Evolutionary conservation across 2,329 filamentous ascomycete species (phyloP).

Genomic region (Pseudogymnoascus sp.): DNA sequence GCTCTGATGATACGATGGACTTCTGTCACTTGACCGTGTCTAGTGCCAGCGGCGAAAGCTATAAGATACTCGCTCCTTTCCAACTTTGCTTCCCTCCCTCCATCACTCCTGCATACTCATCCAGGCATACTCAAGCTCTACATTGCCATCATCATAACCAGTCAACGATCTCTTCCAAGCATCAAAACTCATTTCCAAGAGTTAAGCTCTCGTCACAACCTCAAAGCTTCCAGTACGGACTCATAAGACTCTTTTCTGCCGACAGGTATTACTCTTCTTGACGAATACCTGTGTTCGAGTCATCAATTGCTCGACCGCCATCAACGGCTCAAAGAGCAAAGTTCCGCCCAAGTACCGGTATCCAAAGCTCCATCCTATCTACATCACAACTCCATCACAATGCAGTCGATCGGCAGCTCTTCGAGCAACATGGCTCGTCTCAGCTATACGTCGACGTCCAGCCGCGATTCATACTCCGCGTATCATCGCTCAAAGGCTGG

Average conservation of each 20-base stretch:
- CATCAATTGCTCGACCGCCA: neutral
- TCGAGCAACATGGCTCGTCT: constrained; percentile 10
- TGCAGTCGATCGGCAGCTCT: constrained; percentile 13
- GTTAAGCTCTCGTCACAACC: neutral
- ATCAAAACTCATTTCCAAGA: constrained; percentile 4
- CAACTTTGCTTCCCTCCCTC: neutral
- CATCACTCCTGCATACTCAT: constrained; percentile 3
- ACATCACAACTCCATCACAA: constrained; percentile 13
- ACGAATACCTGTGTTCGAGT: neutral
- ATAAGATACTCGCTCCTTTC: neutral
- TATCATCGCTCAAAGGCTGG: constrained; percentile 7
- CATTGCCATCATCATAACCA: neutral
- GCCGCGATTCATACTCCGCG: constrained; percentile 2
- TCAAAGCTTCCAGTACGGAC: constrained; percentile 1
- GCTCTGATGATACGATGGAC: neutral
- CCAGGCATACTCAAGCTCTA: constrained; percentile 6
- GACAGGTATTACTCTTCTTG: neutral
- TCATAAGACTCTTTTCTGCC: neutral
- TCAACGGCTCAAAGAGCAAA: neutral
- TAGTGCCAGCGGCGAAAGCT: neutral
- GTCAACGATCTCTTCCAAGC: neutral
- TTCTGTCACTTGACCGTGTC: neutral
- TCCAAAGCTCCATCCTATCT: neutral
- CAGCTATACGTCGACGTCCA: constrained; percentile 1
- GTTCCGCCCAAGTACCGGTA: neutral